Evolutionary conservation across 768 basidiomycete species (phyloP).

Genomic region (Serendipita sp.): DNA sequence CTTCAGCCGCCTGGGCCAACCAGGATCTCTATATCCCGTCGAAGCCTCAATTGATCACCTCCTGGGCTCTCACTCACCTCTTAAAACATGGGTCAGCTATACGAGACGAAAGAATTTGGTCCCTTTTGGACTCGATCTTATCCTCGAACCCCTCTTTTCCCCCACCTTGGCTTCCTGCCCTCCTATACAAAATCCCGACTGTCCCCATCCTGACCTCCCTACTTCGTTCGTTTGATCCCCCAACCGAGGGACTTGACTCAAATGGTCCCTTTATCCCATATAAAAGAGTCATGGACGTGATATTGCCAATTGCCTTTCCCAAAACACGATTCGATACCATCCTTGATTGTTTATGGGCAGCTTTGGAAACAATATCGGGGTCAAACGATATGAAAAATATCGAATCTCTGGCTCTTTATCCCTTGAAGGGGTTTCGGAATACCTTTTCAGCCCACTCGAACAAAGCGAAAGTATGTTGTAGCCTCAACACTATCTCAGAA

Average conservation of each 20-base stretch:
- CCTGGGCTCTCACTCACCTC: background rate
- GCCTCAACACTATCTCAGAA: too few relatives aligned
- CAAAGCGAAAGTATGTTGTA: background rate
- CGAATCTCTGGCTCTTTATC: background rate
- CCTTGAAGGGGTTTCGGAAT: background rate
- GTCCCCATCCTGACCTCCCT: background rate
- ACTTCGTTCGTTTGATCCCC: background rate
- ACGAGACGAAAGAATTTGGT: background rate
- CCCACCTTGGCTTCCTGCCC: background rate
- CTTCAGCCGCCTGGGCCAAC: background rate
- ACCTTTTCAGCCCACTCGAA: background rate
- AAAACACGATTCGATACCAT: background rate
- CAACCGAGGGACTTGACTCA: background rate
- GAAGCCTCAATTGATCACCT: background rate
- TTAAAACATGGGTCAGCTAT: background rate
- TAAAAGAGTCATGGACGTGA: background rate
- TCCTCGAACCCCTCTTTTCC: background rate
- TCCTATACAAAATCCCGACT: background rate
- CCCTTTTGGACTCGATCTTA: background rate
- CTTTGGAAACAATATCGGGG: background rate
- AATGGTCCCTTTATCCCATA: background rate
- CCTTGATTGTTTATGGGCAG: background rate
- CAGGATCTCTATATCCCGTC: background rate
- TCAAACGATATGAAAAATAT: background rate
- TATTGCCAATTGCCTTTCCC: background rate